Evolutionary conservation across 768 basidiomycete species (phyloP).

Genomic region (Candolleomyces efflorescens): DNA sequence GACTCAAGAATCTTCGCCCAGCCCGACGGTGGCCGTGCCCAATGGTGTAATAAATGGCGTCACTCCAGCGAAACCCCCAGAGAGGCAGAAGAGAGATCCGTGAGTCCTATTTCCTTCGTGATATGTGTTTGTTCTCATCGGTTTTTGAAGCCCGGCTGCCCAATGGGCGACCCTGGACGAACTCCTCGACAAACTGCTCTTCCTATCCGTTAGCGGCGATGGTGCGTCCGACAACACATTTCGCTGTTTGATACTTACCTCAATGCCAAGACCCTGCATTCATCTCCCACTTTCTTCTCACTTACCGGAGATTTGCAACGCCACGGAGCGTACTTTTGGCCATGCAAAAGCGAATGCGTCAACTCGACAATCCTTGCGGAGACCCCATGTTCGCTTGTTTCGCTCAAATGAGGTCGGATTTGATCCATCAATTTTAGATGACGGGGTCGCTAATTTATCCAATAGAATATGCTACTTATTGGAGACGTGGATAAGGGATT

Average conservation of each 20-base stretch:
- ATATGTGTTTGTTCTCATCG: constrained; percentile 1
- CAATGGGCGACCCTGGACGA: constrained; percentile 78
- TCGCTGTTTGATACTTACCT: constrained; percentile 5
- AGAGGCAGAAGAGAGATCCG: constrained; percentile 47
- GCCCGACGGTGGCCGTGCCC: neutral
- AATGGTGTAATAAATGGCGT: neutral
- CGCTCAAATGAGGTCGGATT: constrained; percentile 75
- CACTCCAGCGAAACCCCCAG: constrained; percentile 12
- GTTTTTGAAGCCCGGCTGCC: constrained; percentile 43
- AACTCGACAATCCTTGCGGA: constrained; percentile 63
- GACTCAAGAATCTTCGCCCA: neutral
- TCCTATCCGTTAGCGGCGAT: constrained; percentile 80
- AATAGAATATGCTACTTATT: constrained; percentile 75
- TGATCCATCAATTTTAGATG: constrained; percentile 1
- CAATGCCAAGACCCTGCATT: constrained; percentile 60
- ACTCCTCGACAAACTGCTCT: constrained; percentile 76
- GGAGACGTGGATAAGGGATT: constrained; percentile 72
- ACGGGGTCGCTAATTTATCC: constrained; percentile 1
- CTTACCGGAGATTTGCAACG: constrained; percentile 78
- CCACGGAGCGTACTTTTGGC: constrained; percentile 78
- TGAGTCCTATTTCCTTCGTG: constrained; percentile 28
- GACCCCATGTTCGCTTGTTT: constrained; percentile 87
- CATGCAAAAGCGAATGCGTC: constrained; percentile 84
- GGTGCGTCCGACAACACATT: constrained; percentile 38
- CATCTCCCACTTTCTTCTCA: constrained; percentile 76